Evolutionary conservation across 768 basidiomycete genomes (phyloP).

Genomic region (Naganishia friedmannii): DNA sequence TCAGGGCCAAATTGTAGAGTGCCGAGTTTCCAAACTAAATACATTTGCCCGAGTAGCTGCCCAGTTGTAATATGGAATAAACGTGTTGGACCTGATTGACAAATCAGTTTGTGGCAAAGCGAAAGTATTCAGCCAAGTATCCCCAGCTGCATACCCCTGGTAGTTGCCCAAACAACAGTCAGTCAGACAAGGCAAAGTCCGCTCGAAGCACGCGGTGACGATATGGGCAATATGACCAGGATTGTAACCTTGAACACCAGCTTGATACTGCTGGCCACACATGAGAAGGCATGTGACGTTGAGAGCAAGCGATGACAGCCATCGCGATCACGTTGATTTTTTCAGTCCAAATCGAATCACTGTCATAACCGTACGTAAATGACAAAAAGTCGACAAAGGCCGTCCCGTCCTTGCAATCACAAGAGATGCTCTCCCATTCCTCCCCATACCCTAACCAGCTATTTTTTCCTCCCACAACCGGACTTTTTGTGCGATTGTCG

Average conservation of each 20-base stretch:
- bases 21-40: not conserved
- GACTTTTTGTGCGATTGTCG: too few species aligned
- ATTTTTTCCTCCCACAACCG: constrained; percentile 16
- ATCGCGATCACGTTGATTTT: constrained; percentile 1
- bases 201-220: too few species aligned
- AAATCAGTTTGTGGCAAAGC: too few species aligned
- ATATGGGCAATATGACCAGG: too few species aligned
- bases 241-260: too few species aligned
- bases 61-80: constrained; percentile 21
- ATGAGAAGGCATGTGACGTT: not conserved
- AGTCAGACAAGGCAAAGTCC: too few species aligned
- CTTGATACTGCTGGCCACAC: too few species aligned
- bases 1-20: constrained; percentile 55
- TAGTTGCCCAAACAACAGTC: too few species aligned
- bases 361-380: constrained; percentile 21
- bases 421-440: constrained; percentile 10
- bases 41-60: not conserved
- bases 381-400: constrained; percentile 19
- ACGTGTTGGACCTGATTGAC: not conserved
- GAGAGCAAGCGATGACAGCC: not conserved
- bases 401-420: constrained; percentile 2
- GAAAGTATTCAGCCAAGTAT: too few species aligned
- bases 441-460: constrained; percentile 7
- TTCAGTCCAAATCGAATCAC: constrained; percentile 17
- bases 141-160: too few species aligned